Conservation (phyloP, 768 basidiomycete species). For the Rhodotorula graminis region DNA sequence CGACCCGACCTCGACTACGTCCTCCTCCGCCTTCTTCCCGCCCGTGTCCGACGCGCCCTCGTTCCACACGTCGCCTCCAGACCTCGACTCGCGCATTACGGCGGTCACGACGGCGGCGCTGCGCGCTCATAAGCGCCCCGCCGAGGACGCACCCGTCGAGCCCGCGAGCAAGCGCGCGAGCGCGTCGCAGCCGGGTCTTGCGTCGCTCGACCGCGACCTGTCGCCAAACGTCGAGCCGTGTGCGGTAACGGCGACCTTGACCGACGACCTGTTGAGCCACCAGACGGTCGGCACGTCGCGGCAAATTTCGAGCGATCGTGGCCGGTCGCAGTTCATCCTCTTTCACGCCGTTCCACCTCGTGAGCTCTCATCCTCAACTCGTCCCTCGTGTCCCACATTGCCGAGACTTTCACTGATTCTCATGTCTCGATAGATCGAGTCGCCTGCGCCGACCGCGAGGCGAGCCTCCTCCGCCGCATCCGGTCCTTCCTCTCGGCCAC, state of each 20-base stretch:
- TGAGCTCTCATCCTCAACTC: too few species aligned
- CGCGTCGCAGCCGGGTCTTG: neutral
- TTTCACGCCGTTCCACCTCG: constrained; percentile 9
- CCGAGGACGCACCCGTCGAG: neutral
- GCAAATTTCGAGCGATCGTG: constrained; percentile 14
- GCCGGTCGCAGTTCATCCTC: constrained; percentile 19
- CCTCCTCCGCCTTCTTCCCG: neutral
- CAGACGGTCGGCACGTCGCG: constrained; percentile 1
- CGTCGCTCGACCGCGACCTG: constrained; percentile 15
- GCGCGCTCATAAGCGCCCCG: neutral
- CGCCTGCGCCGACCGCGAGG: neutral
- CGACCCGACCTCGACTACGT: neutral
- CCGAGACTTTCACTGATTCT: too few species aligned
- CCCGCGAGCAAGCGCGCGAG: neutral
- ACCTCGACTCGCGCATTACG: neutral
- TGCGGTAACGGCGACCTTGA: constrained; percentile 19
- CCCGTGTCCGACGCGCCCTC: neutral
- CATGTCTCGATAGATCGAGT: too few species aligned
- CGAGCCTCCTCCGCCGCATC: neutral
- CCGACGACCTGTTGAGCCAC: constrained; percentile 32
- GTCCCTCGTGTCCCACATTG: too few species aligned
- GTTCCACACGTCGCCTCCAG: neutral
- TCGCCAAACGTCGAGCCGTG: constrained; percentile 5
- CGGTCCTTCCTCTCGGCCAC: constrained; percentile 8
- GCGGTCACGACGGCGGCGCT: neutral